These are phyloP conservation scores for Phialophora chinensis DNA, from an alignment of 2,329 filamentous ascomycete species.

Conservation along the genomic window DNA sequence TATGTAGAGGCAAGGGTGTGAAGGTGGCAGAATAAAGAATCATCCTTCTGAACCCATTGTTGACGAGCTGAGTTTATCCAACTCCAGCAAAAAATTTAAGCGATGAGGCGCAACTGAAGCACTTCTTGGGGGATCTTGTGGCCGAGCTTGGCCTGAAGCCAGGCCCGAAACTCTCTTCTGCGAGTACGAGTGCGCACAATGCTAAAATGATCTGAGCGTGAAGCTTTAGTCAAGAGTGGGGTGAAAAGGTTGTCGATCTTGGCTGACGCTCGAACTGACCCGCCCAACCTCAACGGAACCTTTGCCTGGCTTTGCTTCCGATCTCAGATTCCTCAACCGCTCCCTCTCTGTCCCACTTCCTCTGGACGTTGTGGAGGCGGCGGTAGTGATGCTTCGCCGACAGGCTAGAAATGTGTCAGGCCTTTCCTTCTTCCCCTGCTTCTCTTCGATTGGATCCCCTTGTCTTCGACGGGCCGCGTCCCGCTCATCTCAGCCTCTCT, in stretches of 20 bases:
- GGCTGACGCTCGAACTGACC: background rate
- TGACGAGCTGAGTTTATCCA: background rate
- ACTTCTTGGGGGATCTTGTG: background rate
- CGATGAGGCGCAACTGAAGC: constrained; percentile 5
- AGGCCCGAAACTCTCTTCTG: background rate
- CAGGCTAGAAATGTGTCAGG: background rate
- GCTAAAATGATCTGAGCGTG: background rate
- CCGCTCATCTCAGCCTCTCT: background rate
- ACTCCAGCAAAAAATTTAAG: background rate
- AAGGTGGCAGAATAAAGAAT: background rate
- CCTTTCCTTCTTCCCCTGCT: background rate
- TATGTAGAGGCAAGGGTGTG: background rate
- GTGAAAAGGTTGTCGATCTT: background rate
- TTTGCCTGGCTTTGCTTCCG: background rate
- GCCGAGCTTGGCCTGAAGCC: background rate
- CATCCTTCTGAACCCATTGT: background rate
- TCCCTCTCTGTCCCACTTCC: background rate
- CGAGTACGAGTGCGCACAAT: no score
- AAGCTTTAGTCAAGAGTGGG: background rate
- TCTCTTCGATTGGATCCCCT: background rate
- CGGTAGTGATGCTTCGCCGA: background rate
- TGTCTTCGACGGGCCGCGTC: background rate
- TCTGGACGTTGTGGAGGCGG: background rate
- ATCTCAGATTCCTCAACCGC: background rate
- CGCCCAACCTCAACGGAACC: background rate